A percentile compares a stretch with the other conserved stretches of the same genome.
Conservation (phyloP, 2,329 filamentous ascomycete species). For the Trichoderma koningiopsis region DNA sequence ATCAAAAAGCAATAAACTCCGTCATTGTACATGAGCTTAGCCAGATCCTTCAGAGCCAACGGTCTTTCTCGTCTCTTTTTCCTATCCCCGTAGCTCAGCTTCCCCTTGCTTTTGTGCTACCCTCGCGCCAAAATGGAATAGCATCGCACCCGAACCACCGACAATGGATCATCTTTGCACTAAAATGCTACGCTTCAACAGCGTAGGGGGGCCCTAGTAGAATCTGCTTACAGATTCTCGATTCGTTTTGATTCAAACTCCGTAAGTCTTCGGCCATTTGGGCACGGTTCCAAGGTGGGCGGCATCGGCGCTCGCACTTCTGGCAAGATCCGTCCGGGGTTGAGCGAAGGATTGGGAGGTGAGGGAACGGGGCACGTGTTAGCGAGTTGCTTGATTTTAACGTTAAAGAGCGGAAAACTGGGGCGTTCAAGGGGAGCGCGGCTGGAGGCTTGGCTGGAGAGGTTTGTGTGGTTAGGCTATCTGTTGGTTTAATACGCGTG, state of each 20-base stretch:
- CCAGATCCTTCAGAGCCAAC: not conserved
- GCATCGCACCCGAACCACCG: not conserved
- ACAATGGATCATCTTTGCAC: not conserved
- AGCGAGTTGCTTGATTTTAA: not conserved
- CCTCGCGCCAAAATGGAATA: not conserved
- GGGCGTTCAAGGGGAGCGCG: not conserved
- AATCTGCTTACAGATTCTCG: not conserved
- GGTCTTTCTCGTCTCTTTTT: not conserved
- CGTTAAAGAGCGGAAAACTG: not conserved
- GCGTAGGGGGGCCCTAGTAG: not conserved
- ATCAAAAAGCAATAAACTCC: not conserved
- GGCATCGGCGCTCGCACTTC: slow-evolving; percentile 20
- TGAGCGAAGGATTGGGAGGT: not conserved
- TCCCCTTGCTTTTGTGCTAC: not conserved
- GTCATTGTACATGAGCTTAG: slow-evolving; percentile 14
- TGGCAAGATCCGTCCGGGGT: not conserved
- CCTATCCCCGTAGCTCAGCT: slow-evolving; percentile 12
- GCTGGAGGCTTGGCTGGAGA: not conserved
- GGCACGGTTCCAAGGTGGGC: not conserved
- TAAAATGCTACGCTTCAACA: no score
- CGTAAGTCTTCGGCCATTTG: not conserved
- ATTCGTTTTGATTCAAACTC: not conserved
- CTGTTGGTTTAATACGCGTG: not conserved
- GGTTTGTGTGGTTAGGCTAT: not conserved
- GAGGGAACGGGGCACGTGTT: not conserved